A percentile compares a stretch with the other conserved stretches of the same genome.
These are phyloP conservation scores for Carex parvula DNA, from an alignment of 176 grass and related monocot species.

Conservation along the genomic window DNA sequence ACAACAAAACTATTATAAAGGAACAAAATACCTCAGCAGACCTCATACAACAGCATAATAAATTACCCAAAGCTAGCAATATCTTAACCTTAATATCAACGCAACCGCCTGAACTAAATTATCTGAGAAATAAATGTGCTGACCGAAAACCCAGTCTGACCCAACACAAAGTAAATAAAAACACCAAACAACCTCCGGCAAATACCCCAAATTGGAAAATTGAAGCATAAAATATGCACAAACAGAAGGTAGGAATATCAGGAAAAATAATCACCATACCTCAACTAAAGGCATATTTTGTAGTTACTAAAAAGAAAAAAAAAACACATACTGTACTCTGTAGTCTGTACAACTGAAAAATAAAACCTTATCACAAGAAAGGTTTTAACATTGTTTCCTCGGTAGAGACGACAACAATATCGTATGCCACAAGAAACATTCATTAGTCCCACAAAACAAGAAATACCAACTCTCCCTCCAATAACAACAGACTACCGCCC, in stretches of 20 bases:
- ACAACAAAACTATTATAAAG: neutral
- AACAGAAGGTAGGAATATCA: neutral
- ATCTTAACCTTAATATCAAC: neutral
- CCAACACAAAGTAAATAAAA: neutral
- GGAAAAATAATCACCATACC: neutral
- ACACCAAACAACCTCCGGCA: neutral
- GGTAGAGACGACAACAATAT: neutral
- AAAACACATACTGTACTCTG: neutral
- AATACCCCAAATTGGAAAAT: neutral
- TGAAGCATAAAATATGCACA: neutral
- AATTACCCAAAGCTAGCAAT: neutral
- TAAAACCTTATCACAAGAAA: neutral
- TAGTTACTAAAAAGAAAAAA: neutral
- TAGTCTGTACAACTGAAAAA: neutral
- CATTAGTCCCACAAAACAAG: neutral
- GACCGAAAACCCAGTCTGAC: neutral
- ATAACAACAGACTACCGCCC: neutral
- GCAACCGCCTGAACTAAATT: neutral
- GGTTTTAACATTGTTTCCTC: neutral
- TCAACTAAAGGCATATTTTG: neutral
- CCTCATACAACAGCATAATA: neutral
- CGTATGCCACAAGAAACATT: neutral
- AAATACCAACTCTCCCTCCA: slow-evolving; percentile 6
- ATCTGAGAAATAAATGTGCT: neutral
- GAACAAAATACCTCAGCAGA: neutral